Evolutionary conservation across 148 eudicot species (phyloP).

Genomic region (Hydrangea macrophylla): DNA sequence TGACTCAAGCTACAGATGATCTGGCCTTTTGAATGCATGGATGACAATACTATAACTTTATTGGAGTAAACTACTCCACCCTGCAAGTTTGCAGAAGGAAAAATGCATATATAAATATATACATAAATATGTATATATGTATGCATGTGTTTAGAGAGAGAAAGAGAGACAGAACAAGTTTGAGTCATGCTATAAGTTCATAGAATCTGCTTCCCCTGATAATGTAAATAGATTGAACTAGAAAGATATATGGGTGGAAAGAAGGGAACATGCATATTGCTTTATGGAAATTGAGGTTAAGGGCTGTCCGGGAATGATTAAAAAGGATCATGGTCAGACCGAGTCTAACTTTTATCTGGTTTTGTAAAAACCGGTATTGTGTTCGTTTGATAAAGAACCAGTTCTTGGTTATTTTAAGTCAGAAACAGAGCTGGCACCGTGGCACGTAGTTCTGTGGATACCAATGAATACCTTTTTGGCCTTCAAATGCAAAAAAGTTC

Average conservation of each 20-base stretch:
- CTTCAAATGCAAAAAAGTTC: neutral
- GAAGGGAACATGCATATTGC: too few relatives aligned
- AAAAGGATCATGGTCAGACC: too few relatives aligned
- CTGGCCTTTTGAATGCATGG: conserved; percentile 36
- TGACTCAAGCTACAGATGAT: conserved; percentile 34
- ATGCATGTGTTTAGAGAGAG: too few relatives aligned
- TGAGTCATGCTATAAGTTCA: neutral
- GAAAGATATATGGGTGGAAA: neutral
- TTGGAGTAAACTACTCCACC: conserved; percentile 75
- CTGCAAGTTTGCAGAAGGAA: conserved; percentile 29
- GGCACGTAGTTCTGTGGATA: neutral
- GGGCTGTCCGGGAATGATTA: too few relatives aligned
- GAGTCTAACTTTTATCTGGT: too few relatives aligned
- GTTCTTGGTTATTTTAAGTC: too few relatives aligned
- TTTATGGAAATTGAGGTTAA: too few relatives aligned
- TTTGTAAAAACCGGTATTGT: too few relatives aligned
- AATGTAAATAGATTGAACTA: neutral
- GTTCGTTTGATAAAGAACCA: too few relatives aligned
- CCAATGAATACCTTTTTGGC: neutral
- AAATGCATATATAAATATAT: too few relatives aligned
- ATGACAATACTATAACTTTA: conserved; percentile 48
- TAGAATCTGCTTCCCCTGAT: neutral
- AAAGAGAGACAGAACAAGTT: neutral
- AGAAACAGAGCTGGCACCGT: conserved; percentile 4
- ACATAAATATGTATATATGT: too few relatives aligned